Conservation (phyloP, 345 rosid species). For the Rhodomyrtus tomentosa region DNA sequence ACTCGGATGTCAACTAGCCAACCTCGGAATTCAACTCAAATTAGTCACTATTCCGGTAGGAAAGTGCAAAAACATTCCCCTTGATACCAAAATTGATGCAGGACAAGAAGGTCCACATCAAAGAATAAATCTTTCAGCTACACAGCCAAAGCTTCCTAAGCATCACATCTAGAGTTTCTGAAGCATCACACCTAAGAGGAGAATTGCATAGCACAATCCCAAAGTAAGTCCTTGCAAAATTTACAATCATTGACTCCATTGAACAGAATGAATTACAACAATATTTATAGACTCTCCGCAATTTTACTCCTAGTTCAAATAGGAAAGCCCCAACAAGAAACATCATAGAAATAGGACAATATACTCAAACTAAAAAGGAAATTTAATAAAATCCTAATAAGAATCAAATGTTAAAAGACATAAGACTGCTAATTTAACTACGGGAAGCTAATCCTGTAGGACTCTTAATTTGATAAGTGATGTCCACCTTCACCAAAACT, state of each 20-base stretch:
- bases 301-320: background rate
- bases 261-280: background rate
- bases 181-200: background rate
- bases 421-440: background rate
- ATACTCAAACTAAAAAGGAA: too few species aligned
- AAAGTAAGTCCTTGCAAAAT: too few species aligned
- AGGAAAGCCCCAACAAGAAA: background rate
- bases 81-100: background rate
- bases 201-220: background rate
- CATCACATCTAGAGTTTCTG: background rate
- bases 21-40: background rate
- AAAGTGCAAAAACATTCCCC: background rate
- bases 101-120: background rate
- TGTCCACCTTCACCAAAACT: background rate
- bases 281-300: background rate
- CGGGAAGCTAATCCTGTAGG: background rate
- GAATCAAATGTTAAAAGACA: background rate
- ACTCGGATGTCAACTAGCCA: background rate
- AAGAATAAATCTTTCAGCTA: background rate
- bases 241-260: background rate
- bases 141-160: background rate
- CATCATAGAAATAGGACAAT: too few species aligned
- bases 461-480: background rate
- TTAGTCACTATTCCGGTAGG: background rate
- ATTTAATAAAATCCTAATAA: background rate